phyloP scores from a whole-genome alignment of 1,284 basidiomycete species.

The Takashimella tepidaria region DNA sequence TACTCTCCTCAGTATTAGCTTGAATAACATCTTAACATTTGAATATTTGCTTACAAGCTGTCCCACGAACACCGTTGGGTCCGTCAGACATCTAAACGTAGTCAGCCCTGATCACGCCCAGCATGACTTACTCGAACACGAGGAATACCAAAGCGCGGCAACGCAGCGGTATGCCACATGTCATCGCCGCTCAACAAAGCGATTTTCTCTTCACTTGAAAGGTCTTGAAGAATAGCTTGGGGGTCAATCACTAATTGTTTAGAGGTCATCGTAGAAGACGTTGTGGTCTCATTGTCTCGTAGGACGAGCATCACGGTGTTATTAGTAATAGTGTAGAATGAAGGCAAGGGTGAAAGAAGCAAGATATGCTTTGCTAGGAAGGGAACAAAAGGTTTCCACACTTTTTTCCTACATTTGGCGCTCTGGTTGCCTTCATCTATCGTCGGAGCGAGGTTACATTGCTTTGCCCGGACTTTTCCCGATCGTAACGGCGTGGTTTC shows the following conservation, averaged over 20 bases:
- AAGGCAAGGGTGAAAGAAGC: background rate
- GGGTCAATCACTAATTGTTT: background rate
- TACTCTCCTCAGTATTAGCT: background rate
- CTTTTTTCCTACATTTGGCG: too few relatives aligned
- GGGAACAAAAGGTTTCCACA: too few relatives aligned
- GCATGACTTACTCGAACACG: conserved; percentile 58
- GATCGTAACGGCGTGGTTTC: too few relatives aligned
- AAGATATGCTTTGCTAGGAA: background rate
- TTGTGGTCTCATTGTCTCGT: too few relatives aligned
- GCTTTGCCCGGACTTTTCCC: too few relatives aligned
- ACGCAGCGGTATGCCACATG: conserved; percentile 66
- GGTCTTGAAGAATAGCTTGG: conserved; percentile 1
- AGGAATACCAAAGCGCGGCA: conserved; percentile 63
- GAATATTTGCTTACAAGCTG: conserved; percentile 17
- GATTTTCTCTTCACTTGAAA: conserved; percentile 51
- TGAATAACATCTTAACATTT: conserved; percentile 16
- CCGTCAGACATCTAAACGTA: conserved; percentile 18
- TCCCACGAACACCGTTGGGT: conserved; percentile 51
- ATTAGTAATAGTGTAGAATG: background rate
- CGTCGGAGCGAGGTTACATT: background rate
- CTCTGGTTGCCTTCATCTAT: background rate
- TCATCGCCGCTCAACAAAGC: conserved; percentile 64
- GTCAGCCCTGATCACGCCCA: background rate
- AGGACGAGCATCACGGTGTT: too few relatives aligned
- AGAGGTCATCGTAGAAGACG: too few relatives aligned